Evolutionary conservation across 2,329 filamentous ascomycete species (phyloP).

Genomic region (Trichoderma atrobrunneum): DNA sequence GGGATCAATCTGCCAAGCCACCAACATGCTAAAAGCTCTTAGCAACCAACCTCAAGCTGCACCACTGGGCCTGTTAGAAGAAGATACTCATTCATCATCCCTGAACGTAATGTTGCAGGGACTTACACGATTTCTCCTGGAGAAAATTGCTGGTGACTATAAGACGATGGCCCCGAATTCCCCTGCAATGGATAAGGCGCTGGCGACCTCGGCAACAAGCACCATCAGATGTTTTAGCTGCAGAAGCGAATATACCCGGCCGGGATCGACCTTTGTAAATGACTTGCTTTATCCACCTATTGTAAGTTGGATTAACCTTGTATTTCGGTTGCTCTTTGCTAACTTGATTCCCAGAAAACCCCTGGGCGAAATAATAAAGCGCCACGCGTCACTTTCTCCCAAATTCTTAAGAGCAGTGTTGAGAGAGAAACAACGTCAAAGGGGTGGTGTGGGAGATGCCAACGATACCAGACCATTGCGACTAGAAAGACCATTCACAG

Average conservation of each 20-base stretch:
- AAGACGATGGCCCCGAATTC: slow-evolving; percentile 62
- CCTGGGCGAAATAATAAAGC: slow-evolving; percentile 48
- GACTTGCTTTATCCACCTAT: slow-evolving; percentile 74
- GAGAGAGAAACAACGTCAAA: slow-evolving; percentile 85
- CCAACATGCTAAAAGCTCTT: slow-evolving; percentile 88
- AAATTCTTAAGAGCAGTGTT: slow-evolving; percentile 87
- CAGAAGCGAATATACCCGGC: slow-evolving; percentile 77
- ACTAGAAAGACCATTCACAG: slow-evolving; percentile 81
- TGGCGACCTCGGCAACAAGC: slow-evolving; percentile 69
- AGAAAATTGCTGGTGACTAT: slow-evolving; percentile 76
- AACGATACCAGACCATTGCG: slow-evolving; percentile 82
- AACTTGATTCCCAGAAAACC: slow-evolving; percentile 42
- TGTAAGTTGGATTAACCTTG: slow-evolving; percentile 26
- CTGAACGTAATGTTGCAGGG: slow-evolving; percentile 82
- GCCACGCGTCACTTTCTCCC: slow-evolving; percentile 70
- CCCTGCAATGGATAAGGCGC: slow-evolving; percentile 65
- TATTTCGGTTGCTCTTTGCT: background rate
- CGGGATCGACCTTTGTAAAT: slow-evolving; percentile 76
- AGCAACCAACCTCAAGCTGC: slow-evolving; percentile 77
- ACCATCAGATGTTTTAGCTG: slow-evolving; percentile 84
- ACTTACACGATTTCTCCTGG: slow-evolving; percentile 79
- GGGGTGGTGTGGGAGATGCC: slow-evolving; percentile 91
- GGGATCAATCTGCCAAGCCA: slow-evolving; percentile 92
- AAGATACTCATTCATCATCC: slow-evolving; percentile 69
- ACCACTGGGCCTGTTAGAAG: slow-evolving; percentile 78